phyloP scores from a whole-genome alignment of 176 grass and related monocot genomes.

The Oryza brachyantha region DNA sequence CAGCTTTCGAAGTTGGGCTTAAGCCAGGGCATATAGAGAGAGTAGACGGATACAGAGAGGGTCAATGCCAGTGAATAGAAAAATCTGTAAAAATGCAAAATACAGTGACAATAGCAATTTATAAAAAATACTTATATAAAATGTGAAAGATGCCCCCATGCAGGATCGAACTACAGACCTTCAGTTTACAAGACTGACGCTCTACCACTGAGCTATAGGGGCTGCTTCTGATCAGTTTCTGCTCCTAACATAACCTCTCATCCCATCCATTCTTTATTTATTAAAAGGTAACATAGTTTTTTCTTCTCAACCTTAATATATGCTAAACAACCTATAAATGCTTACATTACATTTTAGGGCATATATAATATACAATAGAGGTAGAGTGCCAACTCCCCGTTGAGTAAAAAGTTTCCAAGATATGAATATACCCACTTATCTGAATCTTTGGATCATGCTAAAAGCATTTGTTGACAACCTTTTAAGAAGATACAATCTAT shows the following conservation, averaged over 20 bases:
- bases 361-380: background rate
- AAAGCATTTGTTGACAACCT: background rate
- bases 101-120: background rate
- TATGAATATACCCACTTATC: background rate
- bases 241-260: no score
- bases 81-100: no score
- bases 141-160: slow-evolving; percentile 73
- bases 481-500: background rate
- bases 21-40: no score
- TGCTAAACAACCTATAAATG: no score
- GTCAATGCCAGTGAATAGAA: no score
- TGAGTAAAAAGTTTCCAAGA: background rate
- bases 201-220: slow-evolving; percentile 99
- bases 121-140: background rate
- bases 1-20: background rate
- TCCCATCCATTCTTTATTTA: no score
- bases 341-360: no score
- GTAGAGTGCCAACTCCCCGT: background rate
- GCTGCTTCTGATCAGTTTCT: background rate
- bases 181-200: slow-evolving; percentile 99
- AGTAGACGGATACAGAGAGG: no score
- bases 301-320: no score
- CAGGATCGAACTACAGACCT: slow-evolving; percentile 99
- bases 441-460: background rate
- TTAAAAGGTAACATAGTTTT: no score